Percentiles rank a stretch among this genome's conserved stretches.
Conservation (phyloP, 2,329 filamentous ascomycete genomes). For the Botrytis fabae region DNA sequence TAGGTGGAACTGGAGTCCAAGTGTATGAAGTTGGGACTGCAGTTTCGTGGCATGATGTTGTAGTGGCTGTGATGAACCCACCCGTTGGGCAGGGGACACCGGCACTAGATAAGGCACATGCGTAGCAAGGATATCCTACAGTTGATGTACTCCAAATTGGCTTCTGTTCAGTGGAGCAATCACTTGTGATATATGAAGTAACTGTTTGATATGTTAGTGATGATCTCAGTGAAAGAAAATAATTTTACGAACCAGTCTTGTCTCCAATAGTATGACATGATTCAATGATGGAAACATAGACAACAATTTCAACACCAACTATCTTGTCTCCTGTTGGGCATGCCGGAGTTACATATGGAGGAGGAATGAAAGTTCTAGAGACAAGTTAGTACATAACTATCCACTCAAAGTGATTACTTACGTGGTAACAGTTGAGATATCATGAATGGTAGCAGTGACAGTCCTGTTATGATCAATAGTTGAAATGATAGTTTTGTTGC, state of each 20-base stretch:
- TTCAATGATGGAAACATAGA: conserved; percentile 39
- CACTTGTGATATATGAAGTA: conserved; percentile 26
- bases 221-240: neutral
- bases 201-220: conserved; percentile 21
- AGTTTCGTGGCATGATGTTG: conserved; percentile 22
- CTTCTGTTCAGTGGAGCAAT: conserved; percentile 25
- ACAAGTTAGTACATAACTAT: neutral
- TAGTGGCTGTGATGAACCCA: conserved; percentile 26
- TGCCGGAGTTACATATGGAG: conserved; percentile 29
- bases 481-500: conserved; percentile 24
- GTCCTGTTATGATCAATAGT: conserved; percentile 23
- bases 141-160: conserved; percentile 27
- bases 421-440: conserved; percentile 22
- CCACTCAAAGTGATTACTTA: neutral
- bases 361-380: conserved; percentile 26
- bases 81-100: conserved; percentile 19
- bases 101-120: conserved; percentile 25
- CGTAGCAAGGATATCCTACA: conserved; percentile 28
- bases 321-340: conserved; percentile 26
- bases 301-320: conserved; percentile 41
- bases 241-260: conserved; percentile 12
- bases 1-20: conserved; percentile 21
- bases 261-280: conserved; percentile 32
- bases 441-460: conserved; percentile 16
- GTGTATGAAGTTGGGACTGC: conserved; percentile 26